Base-by-base conservation (phyloP, 805 yeast genomes). In the Ogataea nonfermentans region DNA sequence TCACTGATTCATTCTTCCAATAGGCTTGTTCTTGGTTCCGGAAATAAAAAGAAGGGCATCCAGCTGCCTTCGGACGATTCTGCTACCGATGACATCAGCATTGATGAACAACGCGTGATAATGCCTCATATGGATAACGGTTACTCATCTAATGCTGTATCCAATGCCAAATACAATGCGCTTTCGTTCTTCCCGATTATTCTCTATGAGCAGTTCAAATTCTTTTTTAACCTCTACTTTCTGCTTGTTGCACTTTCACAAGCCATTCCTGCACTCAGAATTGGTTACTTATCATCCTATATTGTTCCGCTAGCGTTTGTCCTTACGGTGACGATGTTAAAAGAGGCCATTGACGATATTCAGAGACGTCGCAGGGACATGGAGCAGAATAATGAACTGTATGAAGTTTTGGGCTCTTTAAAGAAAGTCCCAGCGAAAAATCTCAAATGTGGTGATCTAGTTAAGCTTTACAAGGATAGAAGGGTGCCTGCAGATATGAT, bases 291-390 rank as follows among this genome's bases (percentile, higher is more conserved):
- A 25, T 84, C 95, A 2, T 85, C 96, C 2, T 93, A 93, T 59
- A 74, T 95, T 14, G 96, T 90, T 8, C 99, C 99, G 0, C 72
- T 93, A 41, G 96, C 86, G 1, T 93, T 93, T 68, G 99, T 93
- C 11, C 67, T 93, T 28, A 69, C 84, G 0, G 95, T 93, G 5
- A 95, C 99, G 1, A 90, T 95, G 95, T 68, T 82, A 51, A 93
- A 93, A 61, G 99, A 93, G 60, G 98, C 97, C 0, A 71, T 85
- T 51, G 99, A 93, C 64, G 99, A 93, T 63, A 74, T 91, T 8
- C 84, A 83, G 43, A 79, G 99, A 57, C 74, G 98, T 36, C 74
- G 93, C 46, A 76, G 99, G 47, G 99, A 93, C 61, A 70, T 69
- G 31, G 98, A 90, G 52, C 88, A 95, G 34, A 93, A 93, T 56